Evolutionary conservation across 768 basidiomycete species (phyloP), one percentile per base, ranked within the genome.

Genomic region (Lentinula edodes): DNA sequence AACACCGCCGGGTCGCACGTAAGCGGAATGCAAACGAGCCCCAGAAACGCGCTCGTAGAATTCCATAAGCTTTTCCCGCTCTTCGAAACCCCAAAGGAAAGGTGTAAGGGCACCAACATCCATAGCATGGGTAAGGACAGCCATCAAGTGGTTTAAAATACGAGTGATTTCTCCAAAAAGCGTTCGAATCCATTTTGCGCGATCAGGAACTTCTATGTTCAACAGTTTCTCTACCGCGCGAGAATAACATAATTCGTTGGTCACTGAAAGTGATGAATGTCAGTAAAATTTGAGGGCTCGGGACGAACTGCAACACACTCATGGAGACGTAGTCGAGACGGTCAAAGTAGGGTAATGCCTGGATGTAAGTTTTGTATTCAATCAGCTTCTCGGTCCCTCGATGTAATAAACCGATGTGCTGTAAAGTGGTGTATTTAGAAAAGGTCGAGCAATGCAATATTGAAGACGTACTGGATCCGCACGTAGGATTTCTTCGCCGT

Each of bases 41-140:
- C 96, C 96, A 8, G 95, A 98, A 43, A 98, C 96, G 61, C 96
- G 94, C 76, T 99, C 96, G 74, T 99, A 99, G 77, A 98, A 99
- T 72, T 99, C 96, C 96, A 98, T 98, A 65, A 98, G 86, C 80
- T 99, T 99, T 78, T 98, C 96, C 60, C 96, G 93, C 75, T 99
- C 96, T 76, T 98, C 96, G 81, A 98, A 98, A 68, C 96, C 96
- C 95, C 96, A 99, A 35, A 99, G 80, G 88, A 98, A 99, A 41
- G 96, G 96, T 2, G 96, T 99, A 9, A 99, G 85, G 62, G 93
- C 96, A 72, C 96, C 96, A 64, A 99, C 96, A 70, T 99, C 94
- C 91, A 94, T 95, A 57, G 91, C 89, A 74, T 95, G 93, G 1
- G 95, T 92, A 45, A 99, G 83, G 63, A 98, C 83, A 63, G 96